phyloP scores from a whole-genome alignment of 1,284 basidiomycete genomes.

The Volvariella surrecta region DNA sequence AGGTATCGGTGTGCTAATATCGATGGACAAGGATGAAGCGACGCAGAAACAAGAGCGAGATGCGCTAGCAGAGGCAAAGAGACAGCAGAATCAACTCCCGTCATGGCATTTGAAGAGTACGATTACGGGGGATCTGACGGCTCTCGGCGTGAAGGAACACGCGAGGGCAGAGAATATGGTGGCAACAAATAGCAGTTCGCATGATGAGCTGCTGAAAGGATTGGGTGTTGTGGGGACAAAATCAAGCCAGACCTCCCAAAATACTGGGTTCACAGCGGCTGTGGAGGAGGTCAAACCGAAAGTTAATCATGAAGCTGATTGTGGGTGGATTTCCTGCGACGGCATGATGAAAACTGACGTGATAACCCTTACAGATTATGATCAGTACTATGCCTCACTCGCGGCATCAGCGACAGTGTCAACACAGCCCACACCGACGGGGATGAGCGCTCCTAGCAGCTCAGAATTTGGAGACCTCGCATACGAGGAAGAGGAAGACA shows the following conservation, averaged over 20 bases:
- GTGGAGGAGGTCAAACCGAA: constrained; percentile 51
- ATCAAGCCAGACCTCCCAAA: constrained; percentile 16
- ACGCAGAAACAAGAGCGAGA: constrained; percentile 59
- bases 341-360: constrained; percentile 5
- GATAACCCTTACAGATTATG: constrained; percentile 43
- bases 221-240: constrained; percentile 42
- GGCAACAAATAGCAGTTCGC: too few species aligned
- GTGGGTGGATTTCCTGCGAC: constrained; percentile 29
- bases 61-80: constrained; percentile 65
- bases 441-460: constrained; percentile 32
- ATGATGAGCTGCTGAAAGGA: constrained; percentile 63
- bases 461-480: constrained; percentile 36
- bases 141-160: constrained; percentile 69
- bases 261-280: constrained; percentile 12
- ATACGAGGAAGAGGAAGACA: constrained; percentile 56
- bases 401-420: constrained; percentile 54
- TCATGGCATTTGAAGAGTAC: constrained; percentile 94
- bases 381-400: constrained; percentile 71
- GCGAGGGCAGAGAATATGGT: constrained; percentile 38
- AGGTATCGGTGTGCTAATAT: constrained; percentile 72
- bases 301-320: constrained; percentile 50
- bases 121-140: constrained; percentile 85
- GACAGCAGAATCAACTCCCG: constrained; percentile 86
- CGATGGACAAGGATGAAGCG: constrained; percentile 75
- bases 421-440: constrained; percentile 48